Evolutionary conservation across 2,329 filamentous ascomycete species (phyloP), one percentile per base, ranked within the genome.

Genomic region (Harringtonia lauricola): DNA sequence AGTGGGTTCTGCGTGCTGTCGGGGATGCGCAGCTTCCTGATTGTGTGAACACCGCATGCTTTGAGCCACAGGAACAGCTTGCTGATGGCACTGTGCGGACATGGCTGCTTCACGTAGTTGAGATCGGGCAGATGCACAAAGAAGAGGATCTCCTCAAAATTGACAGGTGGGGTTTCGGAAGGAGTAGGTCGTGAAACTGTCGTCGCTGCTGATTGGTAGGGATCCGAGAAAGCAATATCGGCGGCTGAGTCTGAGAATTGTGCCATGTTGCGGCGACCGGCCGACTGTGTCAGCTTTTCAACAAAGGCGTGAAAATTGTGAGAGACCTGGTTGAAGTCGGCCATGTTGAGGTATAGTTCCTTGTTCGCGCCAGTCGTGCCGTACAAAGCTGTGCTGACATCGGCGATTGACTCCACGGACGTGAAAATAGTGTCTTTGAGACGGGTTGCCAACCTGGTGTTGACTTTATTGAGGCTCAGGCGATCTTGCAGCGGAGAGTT

Each of bases 81-180:
- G 9, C 33, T 26, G 19, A 47, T 36, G 10, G 40, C 30, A 8
- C 33, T 31, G 9, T 43, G 41, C 2, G 36, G 37, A 9, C 41
- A 43, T 3, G 33, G 41, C 28, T 47, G 36, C 17, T 35, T 40
- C n/a, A 43, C 31, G 9, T 40, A 36, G 33, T 47, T 41, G 33
- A 47, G 41, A 10, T 47, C 41, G 13, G 45, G 45, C 9, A 47
- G 41, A n/a, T 37, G 24, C n/a, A 47, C 45, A 28, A 41, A 47
- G 15, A 47, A 30, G 3, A 39, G 17, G 7, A 26, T 39, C 26
- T 30, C 37, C 24, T 39, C 37, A 10, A 39, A 39, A n/a, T n/a
- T n/a, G n/a, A n/a, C n/a, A n/a, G n/a, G n/a, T n/a, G n/a, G n/a
- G n/a, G n/a, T n/a, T n/a, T n/a, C n/a, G n/a, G n/a, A n/a, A n/a